A percentile compares a stretch with the other conserved stretches of the same genome.
phyloP scores from a whole-genome alignment of 2,329 filamentous ascomycete species.

The Colletotrichum brevisporum region DNA sequence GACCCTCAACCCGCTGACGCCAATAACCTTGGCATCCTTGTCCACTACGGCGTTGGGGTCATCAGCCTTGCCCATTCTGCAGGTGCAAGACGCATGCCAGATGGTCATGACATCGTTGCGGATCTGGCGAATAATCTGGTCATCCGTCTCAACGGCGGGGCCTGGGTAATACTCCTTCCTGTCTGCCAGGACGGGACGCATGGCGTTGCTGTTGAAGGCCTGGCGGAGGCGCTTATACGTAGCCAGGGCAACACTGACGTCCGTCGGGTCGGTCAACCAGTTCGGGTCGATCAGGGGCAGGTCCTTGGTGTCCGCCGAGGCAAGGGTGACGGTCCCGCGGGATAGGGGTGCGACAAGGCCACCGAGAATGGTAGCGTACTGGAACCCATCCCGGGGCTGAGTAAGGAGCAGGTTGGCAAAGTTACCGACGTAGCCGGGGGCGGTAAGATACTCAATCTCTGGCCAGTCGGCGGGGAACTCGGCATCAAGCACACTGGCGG shows the following conservation, averaged over 20 bases:
- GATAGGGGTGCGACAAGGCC: conserved; percentile 56
- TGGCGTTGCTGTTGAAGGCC: conserved; percentile 47
- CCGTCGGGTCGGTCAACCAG: conserved; percentile 59
- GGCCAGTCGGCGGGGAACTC: conserved; percentile 35
- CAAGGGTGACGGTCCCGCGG: conserved; percentile 59
- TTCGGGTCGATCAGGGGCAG: conserved; percentile 61
- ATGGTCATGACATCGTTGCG: conserved; percentile 61
- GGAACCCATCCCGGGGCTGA: conserved; percentile 36
- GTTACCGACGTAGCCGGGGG: conserved; percentile 41
- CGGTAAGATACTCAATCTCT: conserved; percentile 35
- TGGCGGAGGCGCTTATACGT: conserved; percentile 58
- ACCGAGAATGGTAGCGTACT: conserved; percentile 44
- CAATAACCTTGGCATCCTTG: conserved; percentile 47
- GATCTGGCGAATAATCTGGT: neutral
- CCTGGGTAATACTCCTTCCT: conserved; percentile 56
- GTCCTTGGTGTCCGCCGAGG: conserved; percentile 50
- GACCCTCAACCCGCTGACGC: conserved; percentile 48
- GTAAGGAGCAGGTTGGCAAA: conserved; percentile 9
- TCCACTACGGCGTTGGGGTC: conserved; percentile 52
- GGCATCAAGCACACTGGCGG: neutral
- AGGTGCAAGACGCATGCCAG: conserved; percentile 66
- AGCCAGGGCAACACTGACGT: conserved; percentile 60
- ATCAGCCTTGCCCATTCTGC: conserved; percentile 62
- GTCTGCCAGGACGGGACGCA: conserved; percentile 49
- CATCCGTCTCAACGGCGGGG: conserved; percentile 54